Evolutionary conservation across 441 rosid species (phyloP).

Genomic region (Euphorbia schlechtendalii): DNA sequence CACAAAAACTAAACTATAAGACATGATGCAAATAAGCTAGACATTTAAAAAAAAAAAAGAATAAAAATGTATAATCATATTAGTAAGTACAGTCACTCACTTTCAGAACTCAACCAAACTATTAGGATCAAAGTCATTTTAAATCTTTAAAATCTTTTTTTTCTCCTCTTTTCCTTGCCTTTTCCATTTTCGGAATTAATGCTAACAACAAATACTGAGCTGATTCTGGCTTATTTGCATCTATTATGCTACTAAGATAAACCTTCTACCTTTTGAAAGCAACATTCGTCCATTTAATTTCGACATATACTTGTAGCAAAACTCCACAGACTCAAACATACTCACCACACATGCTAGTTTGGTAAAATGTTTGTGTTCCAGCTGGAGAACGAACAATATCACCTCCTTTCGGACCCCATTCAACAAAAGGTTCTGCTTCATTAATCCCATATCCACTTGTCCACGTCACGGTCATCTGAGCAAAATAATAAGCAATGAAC

Average conservation of each 20-base stretch:
- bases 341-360: conserved; percentile 69
- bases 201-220: too few relatives aligned
- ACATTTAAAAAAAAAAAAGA: background rate
- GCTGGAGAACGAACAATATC: conserved; percentile 49
- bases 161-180: background rate
- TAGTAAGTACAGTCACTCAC: background rate
- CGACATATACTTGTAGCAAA: background rate
- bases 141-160: background rate
- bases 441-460: conserved; percentile 71
- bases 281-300: background rate
- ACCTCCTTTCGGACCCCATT: conserved; percentile 63
- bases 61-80: background rate
- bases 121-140: background rate
- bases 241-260: background rate
- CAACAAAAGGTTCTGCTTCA: conserved; percentile 67
- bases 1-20: background rate
- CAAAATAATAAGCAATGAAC: conserved; percentile 7
- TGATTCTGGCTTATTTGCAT: background rate
- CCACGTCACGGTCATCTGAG: conserved; percentile 89
- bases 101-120: background rate
- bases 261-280: conserved; percentile 35
- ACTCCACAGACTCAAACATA: conserved; percentile 20
- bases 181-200: background rate
- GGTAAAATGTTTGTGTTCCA: conserved; percentile 60
- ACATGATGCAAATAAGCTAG: background rate